Percentiles rank a stretch among this genome's conserved stretches.
These are phyloP conservation scores for Tolypocladium ovalisporum DNA, from an alignment of 2,329 filamentous ascomycete species.

Conservation along the genomic window DNA sequence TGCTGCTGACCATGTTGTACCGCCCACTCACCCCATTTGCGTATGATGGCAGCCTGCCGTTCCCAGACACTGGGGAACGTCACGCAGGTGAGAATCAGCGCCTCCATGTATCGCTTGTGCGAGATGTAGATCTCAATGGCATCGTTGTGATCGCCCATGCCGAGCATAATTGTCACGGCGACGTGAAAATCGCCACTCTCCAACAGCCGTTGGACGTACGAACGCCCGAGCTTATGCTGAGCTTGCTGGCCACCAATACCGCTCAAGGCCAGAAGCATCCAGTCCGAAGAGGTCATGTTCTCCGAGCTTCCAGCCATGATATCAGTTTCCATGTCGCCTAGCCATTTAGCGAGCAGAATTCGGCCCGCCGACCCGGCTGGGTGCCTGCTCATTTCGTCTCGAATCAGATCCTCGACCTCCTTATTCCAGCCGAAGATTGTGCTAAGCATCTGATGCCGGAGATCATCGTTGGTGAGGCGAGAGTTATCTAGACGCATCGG, in stretches of 20 bases:
- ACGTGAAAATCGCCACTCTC: conserved; percentile 87
- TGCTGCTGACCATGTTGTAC: conserved; percentile 80
- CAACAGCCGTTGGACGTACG: conserved; percentile 81
- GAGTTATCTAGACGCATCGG: conserved; percentile 46
- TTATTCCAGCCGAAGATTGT: conserved; percentile 93
- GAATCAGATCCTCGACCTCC: conserved; percentile 69
- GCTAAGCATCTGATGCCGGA: conserved; percentile 81
- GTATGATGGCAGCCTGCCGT: conserved; percentile 73
- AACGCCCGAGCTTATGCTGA: conserved; percentile 81
- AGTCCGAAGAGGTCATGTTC: conserved; percentile 87
- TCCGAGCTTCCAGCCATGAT: conserved; percentile 70
- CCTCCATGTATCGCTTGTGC: conserved; percentile 85
- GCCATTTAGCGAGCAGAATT: conserved; percentile 83
- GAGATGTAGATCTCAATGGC: conserved; percentile 95
- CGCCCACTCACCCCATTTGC: conserved; percentile 91
- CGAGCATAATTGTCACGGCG: conserved; percentile 84
- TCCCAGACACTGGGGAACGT: conserved; percentile 82
- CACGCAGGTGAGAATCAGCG: conserved; percentile 76
- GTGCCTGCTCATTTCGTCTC: conserved; percentile 74
- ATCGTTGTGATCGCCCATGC: conserved; percentile 84
- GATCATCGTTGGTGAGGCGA: conserved; percentile 62
- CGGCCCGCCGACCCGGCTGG: conserved; percentile 61
- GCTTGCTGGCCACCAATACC: conserved; percentile 67
- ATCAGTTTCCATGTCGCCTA: conserved; percentile 75
- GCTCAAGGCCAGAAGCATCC: conserved; percentile 91